Percentiles rank a stretch among this genome's conserved stretches.
Evolutionary conservation across 1,284 basidiomycete genomes (phyloP).

Genomic region (Apiotrichum montevideense): DNA sequence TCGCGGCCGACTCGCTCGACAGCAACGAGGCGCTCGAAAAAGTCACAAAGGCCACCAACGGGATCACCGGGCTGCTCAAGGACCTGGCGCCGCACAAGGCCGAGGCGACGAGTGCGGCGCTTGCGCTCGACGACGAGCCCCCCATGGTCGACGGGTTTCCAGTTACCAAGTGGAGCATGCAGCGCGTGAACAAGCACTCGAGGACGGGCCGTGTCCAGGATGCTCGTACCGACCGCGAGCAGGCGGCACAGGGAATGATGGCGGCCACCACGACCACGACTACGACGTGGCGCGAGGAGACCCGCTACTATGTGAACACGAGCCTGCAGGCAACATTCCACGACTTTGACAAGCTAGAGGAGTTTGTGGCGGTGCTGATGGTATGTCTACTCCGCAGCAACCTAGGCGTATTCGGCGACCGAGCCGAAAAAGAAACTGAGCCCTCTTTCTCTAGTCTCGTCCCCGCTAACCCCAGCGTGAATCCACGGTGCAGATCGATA

Average conservation of each 20-base stretch:
- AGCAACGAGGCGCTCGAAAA: background rate
- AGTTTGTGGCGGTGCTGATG: background rate
- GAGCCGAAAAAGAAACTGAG: background rate
- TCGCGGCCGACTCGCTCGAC: background rate
- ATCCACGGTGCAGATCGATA: background rate
- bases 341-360: conserved; percentile 9
- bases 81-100: conserved; percentile 3
- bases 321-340: conserved; percentile 7
- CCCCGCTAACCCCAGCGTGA: background rate
- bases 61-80: background rate
- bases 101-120: background rate
- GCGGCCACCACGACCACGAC: background rate
- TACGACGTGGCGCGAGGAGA: background rate
- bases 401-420: no score
- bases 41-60: background rate
- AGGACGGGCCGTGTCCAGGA: background rate
- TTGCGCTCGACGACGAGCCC: conserved; percentile 6
- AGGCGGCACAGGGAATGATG: background rate
- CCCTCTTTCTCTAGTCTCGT: background rate
- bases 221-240: background rate
- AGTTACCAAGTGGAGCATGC: conserved; percentile 13
- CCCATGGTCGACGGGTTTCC: conserved; percentile 8
- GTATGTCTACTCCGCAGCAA: conserved; percentile 2
- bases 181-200: conserved; percentile 8
- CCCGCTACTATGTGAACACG: background rate